Conservation (phyloP, 1,139 yeast genomes). For the Protomyces arabidopsidicola region DNA sequence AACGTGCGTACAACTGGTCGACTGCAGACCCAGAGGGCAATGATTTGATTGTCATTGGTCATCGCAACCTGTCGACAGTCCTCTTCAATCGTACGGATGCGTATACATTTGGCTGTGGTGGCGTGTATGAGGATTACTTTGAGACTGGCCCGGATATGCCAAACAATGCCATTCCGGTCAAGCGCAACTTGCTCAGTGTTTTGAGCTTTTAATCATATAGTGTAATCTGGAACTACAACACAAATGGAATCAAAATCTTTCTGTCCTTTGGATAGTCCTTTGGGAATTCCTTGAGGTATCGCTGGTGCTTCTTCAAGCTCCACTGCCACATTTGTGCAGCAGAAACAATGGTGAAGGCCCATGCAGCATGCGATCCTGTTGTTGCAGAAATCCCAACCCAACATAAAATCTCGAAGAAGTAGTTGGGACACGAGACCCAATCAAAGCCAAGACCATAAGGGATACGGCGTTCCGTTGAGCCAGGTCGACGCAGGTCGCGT, state of each 20-base stretch:
- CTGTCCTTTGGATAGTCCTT: constrained; percentile 68
- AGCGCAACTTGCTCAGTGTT: neutral
- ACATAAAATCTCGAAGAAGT: constrained; percentile 73
- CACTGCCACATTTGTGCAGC: constrained; percentile 73
- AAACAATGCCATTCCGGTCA: neutral
- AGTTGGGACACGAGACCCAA: constrained; percentile 64
- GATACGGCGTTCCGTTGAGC: constrained; percentile 49
- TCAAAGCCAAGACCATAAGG: constrained; percentile 52
- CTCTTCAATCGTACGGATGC: neutral
- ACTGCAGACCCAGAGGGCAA: neutral
- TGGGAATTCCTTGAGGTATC: constrained; percentile 67
- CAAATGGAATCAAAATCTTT: constrained; percentile 59
- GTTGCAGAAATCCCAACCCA: constrained; percentile 69
- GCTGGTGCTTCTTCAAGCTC: constrained; percentile 69
- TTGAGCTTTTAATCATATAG: neutral
- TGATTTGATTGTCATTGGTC: neutral
- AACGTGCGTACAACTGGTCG: neutral
- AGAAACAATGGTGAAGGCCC: constrained; percentile 65
- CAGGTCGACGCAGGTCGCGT: constrained; percentile 51
- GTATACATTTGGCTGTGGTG: neutral
- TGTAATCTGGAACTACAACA: constrained; percentile 38
- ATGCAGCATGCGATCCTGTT: constrained; percentile 56
- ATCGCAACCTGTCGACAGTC: neutral
- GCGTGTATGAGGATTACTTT: neutral
- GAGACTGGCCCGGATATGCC: neutral